Evolutionary conservation across 192 early-diverging fungal genomes (phyloP).

Genomic region (Umbelopsis ramanniana): DNA sequence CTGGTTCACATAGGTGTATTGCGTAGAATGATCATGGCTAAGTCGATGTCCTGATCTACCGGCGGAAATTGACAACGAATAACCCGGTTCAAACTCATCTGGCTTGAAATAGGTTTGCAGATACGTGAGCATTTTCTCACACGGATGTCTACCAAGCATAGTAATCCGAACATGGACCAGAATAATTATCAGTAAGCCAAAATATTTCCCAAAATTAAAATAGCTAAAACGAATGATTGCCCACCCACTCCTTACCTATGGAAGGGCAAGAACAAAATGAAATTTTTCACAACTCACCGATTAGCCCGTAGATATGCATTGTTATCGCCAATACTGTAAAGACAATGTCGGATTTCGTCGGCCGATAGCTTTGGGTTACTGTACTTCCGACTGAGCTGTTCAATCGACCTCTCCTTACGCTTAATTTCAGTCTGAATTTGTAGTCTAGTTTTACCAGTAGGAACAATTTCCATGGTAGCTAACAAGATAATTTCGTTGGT

Average conservation of each 20-base stretch:
- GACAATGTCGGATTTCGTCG: conserved; percentile 80
- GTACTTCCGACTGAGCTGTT: conserved; percentile 82
- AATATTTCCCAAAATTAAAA: neutral
- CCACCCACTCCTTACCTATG: too few species aligned
- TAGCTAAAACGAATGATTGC: too few species aligned
- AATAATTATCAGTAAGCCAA: neutral
- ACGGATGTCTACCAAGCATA: conserved; percentile 75
- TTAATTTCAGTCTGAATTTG: conserved; percentile 86
- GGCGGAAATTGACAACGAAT: conserved; percentile 81
- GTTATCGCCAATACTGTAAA: conserved; percentile 98
- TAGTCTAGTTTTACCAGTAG: conserved; percentile 64
- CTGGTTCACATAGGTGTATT: conserved; percentile 94
- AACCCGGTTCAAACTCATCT: conserved; percentile 57
- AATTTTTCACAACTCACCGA: conserved; percentile 44
- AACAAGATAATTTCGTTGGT: conserved; percentile 77
- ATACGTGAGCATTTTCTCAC: conserved; percentile 87
- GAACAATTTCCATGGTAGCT: conserved; percentile 76
- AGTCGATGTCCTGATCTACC: conserved; percentile 88
- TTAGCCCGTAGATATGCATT: conserved; percentile 89
- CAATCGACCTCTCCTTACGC: conserved; percentile 91
- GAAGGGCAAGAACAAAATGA: neutral
- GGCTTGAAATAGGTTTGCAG: conserved; percentile 76
- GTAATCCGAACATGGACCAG: neutral
- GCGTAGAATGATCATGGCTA: conserved; percentile 90
- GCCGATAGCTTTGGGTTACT: conserved; percentile 56